Evolutionary conservation across 306 rosid species (phyloP).

Genomic region (Dicorynia guianensis): DNA sequence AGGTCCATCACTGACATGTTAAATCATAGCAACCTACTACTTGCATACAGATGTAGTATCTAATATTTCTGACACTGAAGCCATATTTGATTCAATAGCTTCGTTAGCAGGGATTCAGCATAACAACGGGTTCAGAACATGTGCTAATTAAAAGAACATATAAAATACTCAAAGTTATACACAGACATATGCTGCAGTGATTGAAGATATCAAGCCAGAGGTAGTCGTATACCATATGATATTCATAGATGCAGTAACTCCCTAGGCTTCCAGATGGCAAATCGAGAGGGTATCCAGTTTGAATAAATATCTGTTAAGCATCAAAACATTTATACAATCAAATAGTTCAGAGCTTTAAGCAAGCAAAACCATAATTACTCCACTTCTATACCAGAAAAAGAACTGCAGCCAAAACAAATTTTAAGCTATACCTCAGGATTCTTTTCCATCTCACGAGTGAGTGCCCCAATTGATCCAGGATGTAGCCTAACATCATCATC

Average conservation of each 20-base stretch:
- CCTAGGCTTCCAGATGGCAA: slow-evolving; percentile 98
- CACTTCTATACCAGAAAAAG: slow-evolving; percentile 1
- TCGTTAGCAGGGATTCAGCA: neutral
- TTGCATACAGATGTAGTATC: slow-evolving; percentile 4
- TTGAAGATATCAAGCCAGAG: slow-evolving; percentile 21
- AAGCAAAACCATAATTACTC: slow-evolving; percentile 18
- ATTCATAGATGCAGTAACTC: slow-evolving; percentile 96
- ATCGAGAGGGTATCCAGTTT: slow-evolving; percentile 99
- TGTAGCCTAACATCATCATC: slow-evolving; percentile 97
- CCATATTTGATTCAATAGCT: slow-evolving; percentile 35
- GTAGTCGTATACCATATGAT: slow-evolving; percentile 80
- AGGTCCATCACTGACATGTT: slow-evolving; percentile 2
- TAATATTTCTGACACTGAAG: slow-evolving; percentile 9
- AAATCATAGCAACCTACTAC: neutral
- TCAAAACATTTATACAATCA: slow-evolving; percentile 41
- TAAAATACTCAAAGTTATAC: slow-evolving; percentile 4
- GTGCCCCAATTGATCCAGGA: slow-evolving; percentile 96
- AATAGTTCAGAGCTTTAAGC: slow-evolving; percentile 9
- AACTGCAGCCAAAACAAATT: slow-evolving; percentile 4
- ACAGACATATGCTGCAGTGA: slow-evolving; percentile 23
- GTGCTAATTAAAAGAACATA: slow-evolving; percentile 18
- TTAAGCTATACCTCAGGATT: slow-evolving; percentile 71
- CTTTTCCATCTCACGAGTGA: slow-evolving; percentile 88
- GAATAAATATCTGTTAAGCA: slow-evolving; percentile 86
- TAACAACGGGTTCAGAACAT: slow-evolving; percentile 15